Percentiles rank a stretch among this genome's conserved stretches.
Evolutionary conservation across 2,329 filamentous ascomycete species (phyloP).

Genomic region (Penicillium psychrosexuale): DNA sequence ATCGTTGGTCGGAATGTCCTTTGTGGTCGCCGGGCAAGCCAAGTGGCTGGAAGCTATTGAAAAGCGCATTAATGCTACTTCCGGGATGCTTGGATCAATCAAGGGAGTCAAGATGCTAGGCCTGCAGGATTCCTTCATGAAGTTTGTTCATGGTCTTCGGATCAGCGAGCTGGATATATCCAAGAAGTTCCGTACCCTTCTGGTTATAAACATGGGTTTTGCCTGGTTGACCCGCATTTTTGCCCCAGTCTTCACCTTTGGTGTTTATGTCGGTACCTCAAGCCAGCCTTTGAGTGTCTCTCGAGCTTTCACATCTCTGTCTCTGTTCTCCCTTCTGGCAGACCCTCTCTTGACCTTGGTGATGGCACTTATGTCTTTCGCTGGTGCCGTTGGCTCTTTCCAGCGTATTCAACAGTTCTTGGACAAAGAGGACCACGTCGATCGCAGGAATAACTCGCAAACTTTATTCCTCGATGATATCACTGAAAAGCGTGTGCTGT

Average conservation of each 20-base stretch:
- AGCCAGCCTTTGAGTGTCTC: constrained; percentile 42
- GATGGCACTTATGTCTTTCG: constrained; percentile 45
- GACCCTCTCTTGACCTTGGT: constrained; percentile 48
- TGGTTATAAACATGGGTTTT: constrained; percentile 43
- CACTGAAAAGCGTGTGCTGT: constrained; percentile 19
- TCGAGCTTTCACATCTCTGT: constrained; percentile 47
- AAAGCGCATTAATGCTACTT: constrained; percentile 48
- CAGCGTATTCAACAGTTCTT: constrained; percentile 48
- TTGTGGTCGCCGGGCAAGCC: constrained; percentile 42
- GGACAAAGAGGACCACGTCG: constrained; percentile 31
- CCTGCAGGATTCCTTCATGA: constrained; percentile 42
- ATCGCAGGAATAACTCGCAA: constrained; percentile 21
- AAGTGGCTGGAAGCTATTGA: constrained; percentile 53
- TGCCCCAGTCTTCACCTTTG: constrained; percentile 47
- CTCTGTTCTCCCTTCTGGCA: constrained; percentile 47
- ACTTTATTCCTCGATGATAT: constrained; percentile 18
- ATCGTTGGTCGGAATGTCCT: constrained; percentile 35
- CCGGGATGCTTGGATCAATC: constrained; percentile 49
- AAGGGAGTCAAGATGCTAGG: constrained; percentile 53
- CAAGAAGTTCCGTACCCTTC: constrained; percentile 40
- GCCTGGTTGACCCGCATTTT: constrained; percentile 43
- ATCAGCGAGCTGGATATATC: constrained; percentile 43
- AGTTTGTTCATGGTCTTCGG: constrained; percentile 40
- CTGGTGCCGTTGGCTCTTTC: constrained; percentile 48
- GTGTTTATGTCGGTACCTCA: constrained; percentile 44